These are phyloP conservation scores for Boletus pseudopeckii DNA, from an alignment of 768 basidiomycete genomes.

Conservation along the genomic window DNA sequence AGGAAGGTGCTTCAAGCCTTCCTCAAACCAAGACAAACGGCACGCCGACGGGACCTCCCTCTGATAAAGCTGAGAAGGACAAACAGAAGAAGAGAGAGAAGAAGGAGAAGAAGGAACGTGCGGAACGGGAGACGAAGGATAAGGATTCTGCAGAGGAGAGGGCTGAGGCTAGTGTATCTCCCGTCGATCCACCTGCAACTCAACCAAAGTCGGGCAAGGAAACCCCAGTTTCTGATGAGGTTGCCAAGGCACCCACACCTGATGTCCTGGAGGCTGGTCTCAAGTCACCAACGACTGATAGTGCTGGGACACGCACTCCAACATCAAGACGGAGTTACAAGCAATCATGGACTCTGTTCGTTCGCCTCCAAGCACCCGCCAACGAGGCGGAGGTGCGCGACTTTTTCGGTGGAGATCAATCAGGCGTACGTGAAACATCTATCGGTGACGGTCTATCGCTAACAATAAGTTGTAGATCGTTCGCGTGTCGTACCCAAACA, in stretches of 20 bases:
- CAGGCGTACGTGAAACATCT: constrained; percentile 49
- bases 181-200: constrained; percentile 19
- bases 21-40: constrained; percentile 33
- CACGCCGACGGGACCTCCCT: constrained; percentile 27
- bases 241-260: constrained; percentile 22
- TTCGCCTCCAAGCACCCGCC: constrained; percentile 55
- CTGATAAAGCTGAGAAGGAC: constrained; percentile 55
- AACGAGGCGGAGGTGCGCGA: constrained; percentile 67
- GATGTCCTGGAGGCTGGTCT: constrained; percentile 33
- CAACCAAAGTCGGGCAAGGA: constrained; percentile 39
- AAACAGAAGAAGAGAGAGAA: constrained; percentile 59
- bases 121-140: constrained; percentile 40
- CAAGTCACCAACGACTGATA: constrained; percentile 58
- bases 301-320: constrained; percentile 67
- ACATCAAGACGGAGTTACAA: constrained; percentile 59
- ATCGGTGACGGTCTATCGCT: not conserved
- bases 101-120: constrained; percentile 57
- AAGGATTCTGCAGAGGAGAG: constrained; percentile 37
- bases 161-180: constrained; percentile 27
- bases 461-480: constrained; percentile 49
- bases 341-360: constrained; percentile 84
- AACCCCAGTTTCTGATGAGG: constrained; percentile 33
- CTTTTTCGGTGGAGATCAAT: constrained; percentile 71
- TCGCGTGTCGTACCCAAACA: constrained; percentile 56
- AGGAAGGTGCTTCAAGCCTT: constrained; percentile 35